These are phyloP conservation scores for Coelastrella sp. DNA, from an alignment of 139 green algal species.

Conservation along the genomic window DNA sequence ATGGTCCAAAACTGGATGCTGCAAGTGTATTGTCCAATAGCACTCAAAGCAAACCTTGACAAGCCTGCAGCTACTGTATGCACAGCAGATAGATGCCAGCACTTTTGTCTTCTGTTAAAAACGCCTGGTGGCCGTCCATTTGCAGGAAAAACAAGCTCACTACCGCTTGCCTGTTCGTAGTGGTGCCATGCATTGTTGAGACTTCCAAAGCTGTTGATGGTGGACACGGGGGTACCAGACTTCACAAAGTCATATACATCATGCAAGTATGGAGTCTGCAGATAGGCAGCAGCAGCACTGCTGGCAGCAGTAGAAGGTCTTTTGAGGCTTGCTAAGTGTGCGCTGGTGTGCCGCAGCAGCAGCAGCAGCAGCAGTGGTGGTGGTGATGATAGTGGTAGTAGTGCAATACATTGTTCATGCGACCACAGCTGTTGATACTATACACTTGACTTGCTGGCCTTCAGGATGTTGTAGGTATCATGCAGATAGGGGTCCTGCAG, in stretches of 20 bases:
- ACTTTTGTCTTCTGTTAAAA: too few species aligned
- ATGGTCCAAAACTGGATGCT: too few species aligned
- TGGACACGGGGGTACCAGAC: not conserved
- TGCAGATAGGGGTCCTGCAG: too few species aligned
- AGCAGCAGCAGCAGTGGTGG: too few species aligned
- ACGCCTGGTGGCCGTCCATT: too few species aligned
- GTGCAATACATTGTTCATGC: too few species aligned
- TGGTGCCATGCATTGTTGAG: conserved; percentile 20
- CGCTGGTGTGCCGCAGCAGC: too few species aligned
- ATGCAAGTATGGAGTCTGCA: not conserved
- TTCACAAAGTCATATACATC: not conserved
- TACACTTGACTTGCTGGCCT: too few species aligned
- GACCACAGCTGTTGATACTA: too few species aligned
- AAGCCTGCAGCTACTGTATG: not conserved
- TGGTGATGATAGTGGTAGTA: too few species aligned
- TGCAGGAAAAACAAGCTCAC: not conserved
- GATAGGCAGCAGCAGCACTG: not conserved
- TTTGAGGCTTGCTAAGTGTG: too few species aligned
- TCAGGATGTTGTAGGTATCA: too few species aligned
- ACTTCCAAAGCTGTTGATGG: not conserved
- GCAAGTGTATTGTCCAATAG: not conserved
- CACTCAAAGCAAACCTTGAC: not conserved
- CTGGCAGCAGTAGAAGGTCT: not conserved
- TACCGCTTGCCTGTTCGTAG: not conserved
- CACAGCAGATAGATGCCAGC: not conserved